Evolutionary conservation across 2,329 filamentous ascomycete genomes (phyloP).

Genomic region (Ramichloridium luteum): DNA sequence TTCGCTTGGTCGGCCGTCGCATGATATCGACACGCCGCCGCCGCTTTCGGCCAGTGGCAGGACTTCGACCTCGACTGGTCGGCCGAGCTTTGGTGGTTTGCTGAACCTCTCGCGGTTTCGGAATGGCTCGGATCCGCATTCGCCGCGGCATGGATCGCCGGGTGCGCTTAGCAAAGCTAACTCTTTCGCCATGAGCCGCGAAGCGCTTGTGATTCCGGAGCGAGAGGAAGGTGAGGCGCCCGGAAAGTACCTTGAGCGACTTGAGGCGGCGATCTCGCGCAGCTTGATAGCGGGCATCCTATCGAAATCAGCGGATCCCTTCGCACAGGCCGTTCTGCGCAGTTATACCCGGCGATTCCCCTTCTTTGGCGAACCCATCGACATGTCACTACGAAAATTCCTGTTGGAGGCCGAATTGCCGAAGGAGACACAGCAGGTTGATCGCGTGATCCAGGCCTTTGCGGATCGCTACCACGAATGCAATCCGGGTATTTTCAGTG

Average conservation of each 20-base stretch:
- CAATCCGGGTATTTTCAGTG: constrained; percentile 88
- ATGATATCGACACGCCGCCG: constrained; percentile 54
- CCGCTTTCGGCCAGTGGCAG: constrained; percentile 43
- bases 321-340: constrained; percentile 69
- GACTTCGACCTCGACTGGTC: constrained; percentile 73
- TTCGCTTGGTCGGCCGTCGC: constrained; percentile 59
- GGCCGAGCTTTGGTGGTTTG: constrained; percentile 86
- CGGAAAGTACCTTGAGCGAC: constrained; percentile 70
- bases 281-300: constrained; percentile 75
- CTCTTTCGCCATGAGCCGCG: constrained; percentile 64
- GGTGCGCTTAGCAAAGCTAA: constrained; percentile 68
- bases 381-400: constrained; percentile 92
- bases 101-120: constrained; percentile 67
- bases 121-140: constrained; percentile 63
- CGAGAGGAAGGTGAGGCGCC: constrained; percentile 80
- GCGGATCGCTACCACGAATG: constrained; percentile 96
- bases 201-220: constrained; percentile 59
- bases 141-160: constrained; percentile 58
- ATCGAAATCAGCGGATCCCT: constrained; percentile 75
- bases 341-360: constrained; percentile 93
- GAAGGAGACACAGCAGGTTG: constrained; percentile 96
- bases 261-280: constrained; percentile 69
- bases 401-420: constrained; percentile 94
- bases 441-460: constrained; percentile 85
- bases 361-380: constrained; percentile 94